phyloP scores from a whole-genome alignment of 176 grass and related monocot genomes.

The Aegilops sharonensis region DNA sequence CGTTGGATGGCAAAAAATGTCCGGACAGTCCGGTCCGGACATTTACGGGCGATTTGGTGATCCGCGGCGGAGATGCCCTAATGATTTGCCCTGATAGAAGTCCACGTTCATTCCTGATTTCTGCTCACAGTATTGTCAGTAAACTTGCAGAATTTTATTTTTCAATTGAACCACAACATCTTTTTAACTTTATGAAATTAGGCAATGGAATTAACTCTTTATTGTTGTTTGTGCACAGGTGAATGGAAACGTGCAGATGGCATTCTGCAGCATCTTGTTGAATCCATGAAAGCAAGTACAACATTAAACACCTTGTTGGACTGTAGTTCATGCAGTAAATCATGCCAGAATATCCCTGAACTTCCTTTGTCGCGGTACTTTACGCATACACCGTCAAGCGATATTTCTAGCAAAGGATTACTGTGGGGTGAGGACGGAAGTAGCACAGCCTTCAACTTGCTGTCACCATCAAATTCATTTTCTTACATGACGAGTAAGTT shows the following conservation, averaged over 20 bases:
- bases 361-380: conserved; percentile 65
- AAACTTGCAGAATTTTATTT: neutral
- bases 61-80: neutral
- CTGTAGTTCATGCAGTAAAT: conserved; percentile 40
- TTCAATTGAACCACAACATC: neutral
- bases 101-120: conserved; percentile 11
- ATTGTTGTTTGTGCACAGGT: conserved; percentile 51
- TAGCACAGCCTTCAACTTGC: conserved; percentile 41
- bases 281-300: conserved; percentile 52
- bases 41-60: too few species aligned
- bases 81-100: conserved; percentile 17
- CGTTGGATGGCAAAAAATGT: too few species aligned
- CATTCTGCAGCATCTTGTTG: conserved; percentile 69
- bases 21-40: too few species aligned
- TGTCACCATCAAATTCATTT: conserved; percentile 51
- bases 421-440: conserved; percentile 66
- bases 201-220: neutral
- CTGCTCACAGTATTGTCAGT: neutral
- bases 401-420: conserved; percentile 56
- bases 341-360: conserved; percentile 46
- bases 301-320: conserved; percentile 19
- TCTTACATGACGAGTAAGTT: conserved; percentile 39
- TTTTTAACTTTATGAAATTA: conserved; percentile 20
- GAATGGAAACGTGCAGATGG: conserved; percentile 71
- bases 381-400: conserved; percentile 35